These are phyloP conservation scores for Crithidia fasciculata DNA, from an alignment of 208 protist species.

Conservation along the genomic window DNA sequence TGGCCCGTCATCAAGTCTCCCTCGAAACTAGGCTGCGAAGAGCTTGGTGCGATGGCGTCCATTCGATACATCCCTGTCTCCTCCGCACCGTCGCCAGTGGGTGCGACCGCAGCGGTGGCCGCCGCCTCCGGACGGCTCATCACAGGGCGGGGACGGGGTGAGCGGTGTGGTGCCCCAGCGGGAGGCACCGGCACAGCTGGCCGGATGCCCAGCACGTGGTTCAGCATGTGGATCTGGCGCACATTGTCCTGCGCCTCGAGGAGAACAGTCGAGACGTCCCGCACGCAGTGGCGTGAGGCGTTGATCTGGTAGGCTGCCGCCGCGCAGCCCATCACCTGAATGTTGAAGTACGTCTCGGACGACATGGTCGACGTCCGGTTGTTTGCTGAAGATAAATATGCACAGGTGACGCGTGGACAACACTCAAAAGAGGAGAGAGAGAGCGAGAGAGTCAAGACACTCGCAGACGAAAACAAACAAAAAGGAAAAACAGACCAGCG, in stretches of 20 bases:
- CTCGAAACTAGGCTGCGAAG: background rate
- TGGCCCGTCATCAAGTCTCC: background rate
- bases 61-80: background rate
- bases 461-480: background rate
- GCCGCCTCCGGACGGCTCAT: background rate
- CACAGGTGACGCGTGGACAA: background rate
- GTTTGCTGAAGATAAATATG: background rate
- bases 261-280: conserved; percentile 21
- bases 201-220: conserved; percentile 12
- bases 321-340: conserved; percentile 22
- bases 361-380: background rate
- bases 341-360: conserved; percentile 12
- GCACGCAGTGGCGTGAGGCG: conserved; percentile 16
- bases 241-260: conserved; percentile 34
- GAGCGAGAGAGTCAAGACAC: background rate
- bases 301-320: conserved; percentile 15
- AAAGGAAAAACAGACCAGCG: background rate
- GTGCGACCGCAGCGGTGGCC: background rate
- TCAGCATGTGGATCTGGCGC: conserved; percentile 24
- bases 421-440: too few species aligned
- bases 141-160: background rate
- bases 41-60: background rate
- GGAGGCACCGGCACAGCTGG: background rate
- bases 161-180: background rate
- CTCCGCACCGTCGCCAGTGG: background rate